These are phyloP conservation scores for Fusarium sp. DNA, from an alignment of 2,329 filamentous ascomycete species.

Conservation along the genomic window DNA sequence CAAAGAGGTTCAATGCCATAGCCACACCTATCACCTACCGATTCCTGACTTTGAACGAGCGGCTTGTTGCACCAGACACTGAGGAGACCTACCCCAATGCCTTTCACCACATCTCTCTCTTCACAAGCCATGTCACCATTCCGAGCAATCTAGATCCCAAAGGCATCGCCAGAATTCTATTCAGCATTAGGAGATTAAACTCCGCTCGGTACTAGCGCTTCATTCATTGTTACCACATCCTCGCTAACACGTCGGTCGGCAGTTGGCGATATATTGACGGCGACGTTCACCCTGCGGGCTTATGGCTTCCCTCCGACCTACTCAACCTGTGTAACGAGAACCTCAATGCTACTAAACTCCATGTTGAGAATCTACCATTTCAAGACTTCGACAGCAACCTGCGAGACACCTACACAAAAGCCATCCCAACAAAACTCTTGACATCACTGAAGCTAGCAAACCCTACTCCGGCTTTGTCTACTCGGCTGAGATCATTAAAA, in stretches of 20 bases:
- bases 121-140: slow-evolving; percentile 60
- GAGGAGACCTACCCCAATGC: slow-evolving; percentile 52
- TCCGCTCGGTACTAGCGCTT: slow-evolving; percentile 57
- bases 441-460: slow-evolving; percentile 59
- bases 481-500: slow-evolving; percentile 60
- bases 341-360: slow-evolving; percentile 52
- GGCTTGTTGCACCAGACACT: slow-evolving; percentile 55
- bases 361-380: slow-evolving; percentile 61
- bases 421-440: slow-evolving; percentile 57
- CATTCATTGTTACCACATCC: neutral
- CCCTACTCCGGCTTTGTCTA: slow-evolving; percentile 59
- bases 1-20: slow-evolving; percentile 58
- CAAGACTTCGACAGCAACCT: slow-evolving; percentile 54
- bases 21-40: slow-evolving; percentile 62
- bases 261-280: slow-evolving; percentile 60
- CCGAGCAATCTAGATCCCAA: slow-evolving; percentile 58
- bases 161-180: slow-evolving; percentile 55
- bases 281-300: slow-evolving; percentile 42
- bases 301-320: slow-evolving; percentile 59
- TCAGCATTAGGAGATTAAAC: slow-evolving; percentile 54
- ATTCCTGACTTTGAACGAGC: slow-evolving; percentile 56
- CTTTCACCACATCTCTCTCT: slow-evolving; percentile 54
- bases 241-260: slow-evolving; percentile 26
- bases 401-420: slow-evolving; percentile 56
- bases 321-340: slow-evolving; percentile 52